Base-by-base conservation (phyloP, 257 asterid species). In the Forsythia viridissima region DNA sequence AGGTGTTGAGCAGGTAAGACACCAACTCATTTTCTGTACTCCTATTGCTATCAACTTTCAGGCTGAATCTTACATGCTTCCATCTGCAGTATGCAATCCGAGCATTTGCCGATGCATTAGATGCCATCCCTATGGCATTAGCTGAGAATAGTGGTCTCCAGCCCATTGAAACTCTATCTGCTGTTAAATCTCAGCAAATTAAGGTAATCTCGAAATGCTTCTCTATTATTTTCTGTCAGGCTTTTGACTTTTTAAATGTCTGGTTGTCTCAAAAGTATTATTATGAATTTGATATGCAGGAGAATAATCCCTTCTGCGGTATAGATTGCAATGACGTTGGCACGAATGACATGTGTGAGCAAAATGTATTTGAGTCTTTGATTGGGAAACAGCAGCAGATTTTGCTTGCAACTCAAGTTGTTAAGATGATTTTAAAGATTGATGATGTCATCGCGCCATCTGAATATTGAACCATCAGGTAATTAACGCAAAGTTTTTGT, bases 101-200 rank as follows among this genome's bases (percentile, higher is more conserved):
- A 84, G 95, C 96, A 79, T 94, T 93, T 84, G 99, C 96, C 5
- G 98, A 93, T 85, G 98, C 99, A 67, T 83, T 94, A 83, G 98
- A 93, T 79, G 86, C 99, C 75, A 83, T 93, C 52, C 99, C 99
- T 9, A 94, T 94, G 99, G 99, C 99, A 11, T 93, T 94, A 42
- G 97, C 98, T 1, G 99, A 94, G 86, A 94, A 94, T 78, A 93
- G 98, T 72, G 98, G 98, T 42, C 92, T 93, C 77, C 92, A 90
- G 83, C 97, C 98, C 65, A 94, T 93, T 9, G 99, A 93, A 82
- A 93, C 98, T 75, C 85, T 91, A 79, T 90, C 98, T 39, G 95
- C 93, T 74, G 97, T 93, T 68, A 91, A 90, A 78, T 79, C 97
- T 74, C 93, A 94, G 91, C 98, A 93, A 89, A 90, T 93, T 75